A percentile compares a stretch with the other conserved stretches of the same genome.
phyloP scores from a whole-genome alignment of 208 protist genomes.

The Trypanosomatidae sp. region DNA sequence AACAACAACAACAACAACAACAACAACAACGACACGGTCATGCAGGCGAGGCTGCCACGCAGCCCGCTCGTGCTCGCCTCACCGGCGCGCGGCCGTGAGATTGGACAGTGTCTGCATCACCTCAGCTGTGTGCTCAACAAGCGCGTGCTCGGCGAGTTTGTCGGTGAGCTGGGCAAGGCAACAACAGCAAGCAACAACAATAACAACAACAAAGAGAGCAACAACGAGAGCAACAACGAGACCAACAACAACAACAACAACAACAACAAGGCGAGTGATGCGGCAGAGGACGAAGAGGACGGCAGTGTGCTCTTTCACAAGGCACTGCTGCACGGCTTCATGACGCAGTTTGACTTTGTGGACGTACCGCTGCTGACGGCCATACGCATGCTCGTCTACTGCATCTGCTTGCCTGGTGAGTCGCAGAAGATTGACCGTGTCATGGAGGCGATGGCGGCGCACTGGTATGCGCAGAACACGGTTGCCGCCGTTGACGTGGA shows the following conservation, averaged over 20 bases:
- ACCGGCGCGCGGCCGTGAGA: constrained; percentile 55
- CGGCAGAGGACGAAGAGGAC: constrained; percentile 5
- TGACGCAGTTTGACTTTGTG: constrained; percentile 61
- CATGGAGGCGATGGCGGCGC: constrained; percentile 81
- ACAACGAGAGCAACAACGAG: constrained; percentile 1
- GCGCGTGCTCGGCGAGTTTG: constrained; percentile 71
- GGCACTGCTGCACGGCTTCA: constrained; percentile 64
- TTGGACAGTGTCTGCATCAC: constrained; percentile 66
- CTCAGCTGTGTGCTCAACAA: constrained; percentile 75
- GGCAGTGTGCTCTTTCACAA: constrained; percentile 68
- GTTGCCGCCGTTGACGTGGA: no score
- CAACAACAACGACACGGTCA: constrained; percentile 4
- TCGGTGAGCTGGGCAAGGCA: constrained; percentile 72
- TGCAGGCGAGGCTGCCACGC: constrained; percentile 2
- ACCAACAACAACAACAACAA: neutral
- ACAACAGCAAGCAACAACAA: neutral
- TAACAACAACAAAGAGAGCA: neutral
- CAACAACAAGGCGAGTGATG: neutral
- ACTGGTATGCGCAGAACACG: constrained; percentile 72
- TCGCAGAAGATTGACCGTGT: constrained; percentile 91
- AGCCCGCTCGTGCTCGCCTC: constrained; percentile 35
- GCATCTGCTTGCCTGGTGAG: constrained; percentile 81
- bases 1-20: constrained; percentile 5
- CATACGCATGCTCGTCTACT: constrained; percentile 80
- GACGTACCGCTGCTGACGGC: constrained; percentile 58